Evolutionary conservation across 495 filamentous ascomycete genomes (phyloP).

Genomic region (Saxophila tyrrhenica): DNA sequence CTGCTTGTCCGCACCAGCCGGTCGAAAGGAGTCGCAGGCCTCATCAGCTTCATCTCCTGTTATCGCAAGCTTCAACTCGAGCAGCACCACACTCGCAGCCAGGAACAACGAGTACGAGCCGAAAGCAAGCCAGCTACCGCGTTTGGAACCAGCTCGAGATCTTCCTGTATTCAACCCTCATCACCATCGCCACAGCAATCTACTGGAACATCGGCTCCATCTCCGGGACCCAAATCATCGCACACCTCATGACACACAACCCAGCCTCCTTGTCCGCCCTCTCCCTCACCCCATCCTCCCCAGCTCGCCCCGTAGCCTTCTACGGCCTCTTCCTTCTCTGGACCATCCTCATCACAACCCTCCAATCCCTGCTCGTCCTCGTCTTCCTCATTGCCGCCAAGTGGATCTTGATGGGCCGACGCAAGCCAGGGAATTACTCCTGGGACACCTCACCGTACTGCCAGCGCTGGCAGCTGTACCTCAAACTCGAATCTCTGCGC

Average conservation of each 20-base stretch:
- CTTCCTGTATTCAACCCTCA: conserved; percentile 32
- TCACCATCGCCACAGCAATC: conserved; percentile 25
- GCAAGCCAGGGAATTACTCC: conserved; percentile 33
- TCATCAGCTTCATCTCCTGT: neutral
- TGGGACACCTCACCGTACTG: conserved; percentile 38
- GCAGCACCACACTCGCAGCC: conserved; percentile 1
- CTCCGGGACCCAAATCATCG: conserved; percentile 22
- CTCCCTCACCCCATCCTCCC: neutral
- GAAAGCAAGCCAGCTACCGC: conserved; percentile 29
- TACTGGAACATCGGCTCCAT: conserved; percentile 33
- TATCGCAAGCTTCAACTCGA: conserved; percentile 2
- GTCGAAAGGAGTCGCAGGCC: neutral
- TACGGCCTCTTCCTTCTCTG: conserved; percentile 25
- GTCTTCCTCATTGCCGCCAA: conserved; percentile 29
- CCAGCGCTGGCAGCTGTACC: conserved; percentile 37
- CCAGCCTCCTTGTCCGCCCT: neutral
- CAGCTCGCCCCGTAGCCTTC: conserved; percentile 22
- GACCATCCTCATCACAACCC: conserved; percentile 24
- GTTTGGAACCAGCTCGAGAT: conserved; percentile 32
- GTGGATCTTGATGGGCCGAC: conserved; percentile 35
- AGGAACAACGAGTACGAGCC: conserved; percentile 5
- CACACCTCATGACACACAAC: neutral
- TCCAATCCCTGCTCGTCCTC: conserved; percentile 29
- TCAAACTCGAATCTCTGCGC: conserved; percentile 35
- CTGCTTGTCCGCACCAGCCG: conserved; percentile 25